Percentiles rank a stretch among this genome's conserved stretches.
These are phyloP conservation scores for Cotoneaster glaucophyllus DNA, from an alignment of 306 rosid genomes.

Conservation along the genomic window DNA sequence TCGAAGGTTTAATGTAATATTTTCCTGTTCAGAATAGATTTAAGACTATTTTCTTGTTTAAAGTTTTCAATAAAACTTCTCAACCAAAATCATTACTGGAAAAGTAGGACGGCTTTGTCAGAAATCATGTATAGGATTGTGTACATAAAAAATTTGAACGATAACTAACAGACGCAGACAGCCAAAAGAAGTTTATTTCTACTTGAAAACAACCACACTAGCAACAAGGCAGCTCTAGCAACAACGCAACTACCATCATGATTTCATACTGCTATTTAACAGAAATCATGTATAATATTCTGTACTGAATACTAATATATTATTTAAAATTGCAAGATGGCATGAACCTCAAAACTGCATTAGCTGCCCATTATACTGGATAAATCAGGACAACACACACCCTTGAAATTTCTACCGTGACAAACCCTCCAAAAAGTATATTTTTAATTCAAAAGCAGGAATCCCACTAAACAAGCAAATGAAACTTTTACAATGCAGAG, in stretches of 20 bases:
- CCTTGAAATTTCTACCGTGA: conserved; percentile 1
- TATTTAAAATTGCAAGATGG: not conserved
- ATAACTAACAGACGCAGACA: too few relatives aligned
- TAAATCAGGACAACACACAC: not conserved
- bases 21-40: not conserved
- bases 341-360: not conserved
- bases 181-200: too few relatives aligned
- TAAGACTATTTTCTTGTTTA: not conserved
- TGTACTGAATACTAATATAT: not conserved
- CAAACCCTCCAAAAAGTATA: not conserved
- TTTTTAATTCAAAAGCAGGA: not conserved
- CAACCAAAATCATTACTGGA: not conserved
- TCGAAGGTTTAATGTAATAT: not conserved
- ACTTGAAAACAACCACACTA: not conserved
- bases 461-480: too few relatives aligned
- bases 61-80: not conserved
- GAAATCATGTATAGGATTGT: too few relatives aligned
- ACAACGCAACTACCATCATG: not conserved
- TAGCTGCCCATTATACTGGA: not conserved
- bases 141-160: too few relatives aligned
- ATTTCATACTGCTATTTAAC: not conserved
- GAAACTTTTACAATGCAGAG: not conserved
- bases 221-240: not conserved
- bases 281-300: not conserved
- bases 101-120: not conserved